phyloP scores from a whole-genome alignment of 164 flowering plant species.

The Chimonanthus salicifolius region DNA sequence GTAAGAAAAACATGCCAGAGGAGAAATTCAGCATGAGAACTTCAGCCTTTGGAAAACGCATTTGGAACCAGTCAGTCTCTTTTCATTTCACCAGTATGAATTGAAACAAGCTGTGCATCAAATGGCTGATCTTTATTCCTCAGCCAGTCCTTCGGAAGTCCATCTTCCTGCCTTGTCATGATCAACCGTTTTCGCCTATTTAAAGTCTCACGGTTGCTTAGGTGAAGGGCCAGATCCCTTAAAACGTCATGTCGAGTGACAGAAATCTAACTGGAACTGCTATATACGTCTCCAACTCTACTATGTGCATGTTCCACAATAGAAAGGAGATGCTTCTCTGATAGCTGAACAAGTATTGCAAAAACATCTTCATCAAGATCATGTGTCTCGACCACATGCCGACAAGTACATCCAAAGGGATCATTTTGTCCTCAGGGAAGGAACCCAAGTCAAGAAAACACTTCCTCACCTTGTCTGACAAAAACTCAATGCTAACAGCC shows the following conservation, averaged over 20 bases:
- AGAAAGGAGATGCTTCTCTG: slow-evolving; percentile 18
- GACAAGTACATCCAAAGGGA: slow-evolving; percentile 38
- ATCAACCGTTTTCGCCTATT: slow-evolving; percentile 45
- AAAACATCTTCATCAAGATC: slow-evolving; percentile 16
- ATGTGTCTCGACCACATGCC: slow-evolving; percentile 38
- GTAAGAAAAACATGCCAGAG: slow-evolving; percentile 44
- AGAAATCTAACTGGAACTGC: slow-evolving; percentile 52
- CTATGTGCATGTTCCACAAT: slow-evolving; percentile 31
- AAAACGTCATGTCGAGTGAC: slow-evolving; percentile 73
- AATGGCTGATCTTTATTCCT: slow-evolving; percentile 51
- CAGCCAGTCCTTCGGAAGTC: slow-evolving; percentile 65
- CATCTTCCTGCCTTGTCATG: slow-evolving; percentile 57
- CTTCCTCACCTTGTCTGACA: slow-evolving; percentile 45
- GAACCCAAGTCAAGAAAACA: slow-evolving; percentile 53
- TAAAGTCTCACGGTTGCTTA: slow-evolving; percentile 30
- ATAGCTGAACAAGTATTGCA: slow-evolving; percentile 7
- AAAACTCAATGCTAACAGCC: slow-evolving; percentile 41
- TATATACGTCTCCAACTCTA: slow-evolving; percentile 57
- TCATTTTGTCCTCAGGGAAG: slow-evolving; percentile 52
- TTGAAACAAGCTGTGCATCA: slow-evolving; percentile 59
- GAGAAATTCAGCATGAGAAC: slow-evolving; percentile 69
- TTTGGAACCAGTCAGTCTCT: slow-evolving; percentile 52
- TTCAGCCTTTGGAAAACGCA: slow-evolving; percentile 74
- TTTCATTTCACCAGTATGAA: slow-evolving; percentile 79
- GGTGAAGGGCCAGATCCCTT: slow-evolving; percentile 67